Conservation (phyloP, 805 yeast genomes). For the Sugiyamaella smithiae region DNA sequence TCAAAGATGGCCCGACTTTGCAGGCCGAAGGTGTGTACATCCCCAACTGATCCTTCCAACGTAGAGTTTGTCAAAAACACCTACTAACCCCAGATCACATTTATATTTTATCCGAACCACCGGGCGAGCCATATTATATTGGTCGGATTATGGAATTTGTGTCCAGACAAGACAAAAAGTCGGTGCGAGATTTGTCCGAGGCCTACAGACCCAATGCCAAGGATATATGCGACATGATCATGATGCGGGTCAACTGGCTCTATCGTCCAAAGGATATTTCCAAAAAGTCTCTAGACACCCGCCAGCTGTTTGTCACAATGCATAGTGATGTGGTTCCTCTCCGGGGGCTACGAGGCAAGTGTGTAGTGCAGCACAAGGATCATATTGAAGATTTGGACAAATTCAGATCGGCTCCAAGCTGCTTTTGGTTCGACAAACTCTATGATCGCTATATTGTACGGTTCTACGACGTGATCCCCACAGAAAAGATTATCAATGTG, state of each 20-base stretch:
- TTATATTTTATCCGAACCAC: constrained; percentile 85
- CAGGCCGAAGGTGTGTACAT: constrained; percentile 30
- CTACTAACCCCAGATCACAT: constrained; percentile 63
- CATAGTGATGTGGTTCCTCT: constrained; percentile 83
- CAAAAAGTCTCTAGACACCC: constrained; percentile 61
- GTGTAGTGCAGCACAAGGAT: constrained; percentile 63
- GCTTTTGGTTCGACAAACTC: constrained; percentile 80
- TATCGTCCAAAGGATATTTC: constrained; percentile 85
- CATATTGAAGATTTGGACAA: constrained; percentile 60
- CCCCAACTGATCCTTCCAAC: too few species aligned
- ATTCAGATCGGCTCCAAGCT: constrained; percentile 58
- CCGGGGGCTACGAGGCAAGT: constrained; percentile 69
- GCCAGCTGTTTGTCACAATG: constrained; percentile 78
- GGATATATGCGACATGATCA: constrained; percentile 35
- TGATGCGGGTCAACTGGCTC: constrained; percentile 82
- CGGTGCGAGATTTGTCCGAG: constrained; percentile 19
- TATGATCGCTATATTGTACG: constrained; percentile 83
- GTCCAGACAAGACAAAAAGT: constrained; percentile 8
- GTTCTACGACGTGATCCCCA: constrained; percentile 74
- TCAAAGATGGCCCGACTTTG: constrained; percentile 28
- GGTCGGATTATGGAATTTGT: constrained; percentile 79
- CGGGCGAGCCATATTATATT: constrained; percentile 90
- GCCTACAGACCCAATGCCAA: constrained; percentile 37
- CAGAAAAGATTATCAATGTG: constrained; percentile 53
- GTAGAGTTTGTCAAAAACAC: too few species aligned